Percentiles rank a stretch among this genome's conserved stretches.
phyloP scores from a whole-genome alignment of 768 basidiomycete species.

The Tulasnella sp. region DNA sequence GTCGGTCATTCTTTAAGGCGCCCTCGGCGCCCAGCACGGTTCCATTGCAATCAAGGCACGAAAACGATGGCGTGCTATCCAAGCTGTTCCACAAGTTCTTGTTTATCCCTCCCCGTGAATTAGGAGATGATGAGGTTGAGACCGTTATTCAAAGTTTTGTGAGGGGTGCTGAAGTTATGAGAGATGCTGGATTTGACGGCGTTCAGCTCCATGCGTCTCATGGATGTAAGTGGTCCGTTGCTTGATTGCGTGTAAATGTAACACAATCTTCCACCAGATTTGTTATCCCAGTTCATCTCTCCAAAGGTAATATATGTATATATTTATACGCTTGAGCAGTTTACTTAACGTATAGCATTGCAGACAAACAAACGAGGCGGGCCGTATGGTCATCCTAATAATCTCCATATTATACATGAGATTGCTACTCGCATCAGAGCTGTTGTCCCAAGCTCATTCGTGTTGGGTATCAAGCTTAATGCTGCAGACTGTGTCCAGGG shows the following conservation, averaged over 20 bases:
- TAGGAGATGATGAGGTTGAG: conserved; percentile 49
- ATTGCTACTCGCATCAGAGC: conserved; percentile 46
- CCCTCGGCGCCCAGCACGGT: conserved; percentile 60
- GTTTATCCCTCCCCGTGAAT: conserved; percentile 51
- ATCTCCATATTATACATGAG: conserved; percentile 29
- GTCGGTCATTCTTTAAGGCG: conserved; percentile 40
- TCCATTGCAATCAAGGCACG: conserved; percentile 19
- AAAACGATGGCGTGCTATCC: conserved; percentile 25
- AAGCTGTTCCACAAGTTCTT: conserved; percentile 33
- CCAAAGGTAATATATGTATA: conserved; percentile 37
- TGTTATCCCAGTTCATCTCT: conserved; percentile 70
- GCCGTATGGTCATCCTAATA: conserved; percentile 35
- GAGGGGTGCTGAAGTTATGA: conserved; percentile 49
- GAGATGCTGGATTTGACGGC: conserved; percentile 35
- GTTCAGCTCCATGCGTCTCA: conserved; percentile 16
- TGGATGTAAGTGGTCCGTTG: conserved; percentile 10
- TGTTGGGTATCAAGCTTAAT: conserved; percentile 69
- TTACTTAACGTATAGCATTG: conserved; percentile 33
- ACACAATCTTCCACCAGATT: background rate
- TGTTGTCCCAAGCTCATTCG: conserved; percentile 43
- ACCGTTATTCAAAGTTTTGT: conserved; percentile 50
- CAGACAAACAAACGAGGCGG: conserved; percentile 48
- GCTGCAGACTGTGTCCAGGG: conserved; percentile 53
- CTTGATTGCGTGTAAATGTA: conserved; percentile 83
- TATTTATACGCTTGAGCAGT: conserved; percentile 23